Evolutionary conservation across 306 rosid genomes (phyloP).

Genomic region (Cicer arietinum): DNA sequence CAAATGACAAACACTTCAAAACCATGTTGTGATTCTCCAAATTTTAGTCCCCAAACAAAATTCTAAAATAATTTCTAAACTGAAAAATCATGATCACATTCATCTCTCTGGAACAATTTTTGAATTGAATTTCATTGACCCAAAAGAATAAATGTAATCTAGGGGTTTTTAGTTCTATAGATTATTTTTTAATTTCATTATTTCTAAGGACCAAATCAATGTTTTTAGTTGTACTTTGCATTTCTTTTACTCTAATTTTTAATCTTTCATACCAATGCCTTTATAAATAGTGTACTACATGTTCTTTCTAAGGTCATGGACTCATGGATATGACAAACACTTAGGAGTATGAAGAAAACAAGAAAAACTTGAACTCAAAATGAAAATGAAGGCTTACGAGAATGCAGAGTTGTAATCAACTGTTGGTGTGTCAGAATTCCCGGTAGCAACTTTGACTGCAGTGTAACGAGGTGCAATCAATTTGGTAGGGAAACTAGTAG

Average conservation of each 20-base stretch:
- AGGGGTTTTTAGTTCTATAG: background rate
- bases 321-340: background rate
- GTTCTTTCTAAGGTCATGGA: background rate
- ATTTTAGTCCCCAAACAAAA: background rate
- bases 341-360: background rate
- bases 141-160: background rate
- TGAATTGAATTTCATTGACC: background rate
- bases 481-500: slow-evolving; percentile 42
- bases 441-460: slow-evolving; percentile 46
- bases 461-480: slow-evolving; percentile 36
- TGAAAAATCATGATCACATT: background rate
- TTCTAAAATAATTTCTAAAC: background rate
- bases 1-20: background rate
- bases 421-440: slow-evolving; percentile 45
- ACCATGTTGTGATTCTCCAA: background rate
- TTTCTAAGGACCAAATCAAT: background rate
- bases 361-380: background rate
- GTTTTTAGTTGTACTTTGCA: background rate
- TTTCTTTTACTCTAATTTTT: background rate
- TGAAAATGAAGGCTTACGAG: slow-evolving; percentile 54
- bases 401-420: slow-evolving; percentile 58
- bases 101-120: background rate
- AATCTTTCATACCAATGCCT: background rate
- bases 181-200: background rate
- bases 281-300: background rate